Conservation (phyloP, 2,329 filamentous ascomycete genomes). For the Fragosphaeria purpurea region DNA sequence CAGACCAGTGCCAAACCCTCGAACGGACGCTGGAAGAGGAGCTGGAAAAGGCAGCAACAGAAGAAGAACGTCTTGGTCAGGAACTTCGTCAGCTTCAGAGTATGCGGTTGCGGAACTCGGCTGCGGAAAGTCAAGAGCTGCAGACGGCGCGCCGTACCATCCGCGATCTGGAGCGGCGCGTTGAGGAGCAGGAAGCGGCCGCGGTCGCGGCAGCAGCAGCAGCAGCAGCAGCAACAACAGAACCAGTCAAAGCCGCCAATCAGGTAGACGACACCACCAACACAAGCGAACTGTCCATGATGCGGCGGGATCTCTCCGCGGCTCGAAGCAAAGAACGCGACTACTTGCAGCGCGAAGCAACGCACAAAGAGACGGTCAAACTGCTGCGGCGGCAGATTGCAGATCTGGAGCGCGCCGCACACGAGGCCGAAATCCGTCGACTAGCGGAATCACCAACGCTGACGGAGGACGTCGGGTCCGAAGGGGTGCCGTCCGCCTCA, state of each 20-base stretch:
- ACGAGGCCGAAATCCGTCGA: conserved; percentile 49
- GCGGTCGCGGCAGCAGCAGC: conserved; percentile 22
- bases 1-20: conserved; percentile 46
- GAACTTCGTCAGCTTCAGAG: conserved; percentile 44
- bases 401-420: conserved; percentile 57
- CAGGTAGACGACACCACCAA: conserved; percentile 19
- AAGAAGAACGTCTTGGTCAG: conserved; percentile 51
- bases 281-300: conserved; percentile 45
- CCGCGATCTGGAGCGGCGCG: conserved; percentile 52
- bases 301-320: conserved; percentile 53
- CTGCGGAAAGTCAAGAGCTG: conserved; percentile 41
- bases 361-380: conserved; percentile 53
- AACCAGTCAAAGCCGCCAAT: too few relatives aligned
- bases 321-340: conserved; percentile 58
- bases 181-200: conserved; percentile 43
- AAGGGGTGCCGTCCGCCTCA: background rate
- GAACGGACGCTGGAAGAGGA: conserved; percentile 57
- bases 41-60: conserved; percentile 53
- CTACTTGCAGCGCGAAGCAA: conserved; percentile 53
- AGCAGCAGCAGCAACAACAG: conserved; percentile 15
- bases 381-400: conserved; percentile 54
- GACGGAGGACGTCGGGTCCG: conserved; percentile 36
- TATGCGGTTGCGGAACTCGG: conserved; percentile 31
- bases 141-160: conserved; percentile 52
- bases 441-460: conserved; percentile 32